Evolutionary conservation across 2,329 filamentous ascomycete genomes (phyloP), one percentile per base, ranked within the genome.

Genomic region (Trichophyton benhamiae): DNA sequence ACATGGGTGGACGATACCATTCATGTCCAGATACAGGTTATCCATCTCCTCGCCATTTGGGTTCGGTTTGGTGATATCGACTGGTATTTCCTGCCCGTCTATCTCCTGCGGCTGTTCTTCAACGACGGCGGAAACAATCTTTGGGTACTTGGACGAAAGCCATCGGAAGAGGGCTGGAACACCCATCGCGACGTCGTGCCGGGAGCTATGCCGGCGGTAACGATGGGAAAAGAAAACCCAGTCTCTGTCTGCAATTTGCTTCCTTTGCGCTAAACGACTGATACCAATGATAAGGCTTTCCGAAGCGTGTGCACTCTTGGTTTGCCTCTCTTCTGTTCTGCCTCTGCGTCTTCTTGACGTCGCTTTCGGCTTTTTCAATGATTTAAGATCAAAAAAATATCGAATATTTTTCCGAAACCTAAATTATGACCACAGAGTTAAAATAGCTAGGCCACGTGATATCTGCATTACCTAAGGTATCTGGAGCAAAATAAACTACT

Each of bases 1-100:
- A 77, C 94, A 99, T 36, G 95, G 95, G 79, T 99, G 94, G 42
- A 99, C 94, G 67, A 99, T 99, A 72, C 94, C 95, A 75, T 99
- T 99, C 92, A 99, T 97, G 71, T 99, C 94, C 65, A 99, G 83
- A 72, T 99, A 99, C 4, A 99, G 80, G 70, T 99, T 99, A 77
- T 99, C 92, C 70, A 96, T 89, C 75, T 99, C 94, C 76, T 97
- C 92, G 72, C 91, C 91, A 76, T 99, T 99, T 2, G 95, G 95
- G 71, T 99, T 99, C 4, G 89, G 85, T 44, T 83, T 80, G 5
- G 87, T 91, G 9, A 84, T 86, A 72, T 99, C 91, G 64, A 97
- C 84, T 1, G 94, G 94, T 62, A 96, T 87, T 67, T 83, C 80
- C 49, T 86, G 82, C 66, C 91, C 92, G 81, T 96, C 89, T 74